A percentile compares a stretch with the other conserved stretches of the same genome.
Evolutionary conservation across 768 basidiomycete genomes (phyloP).

Genomic region (Terana coerulea): DNA sequence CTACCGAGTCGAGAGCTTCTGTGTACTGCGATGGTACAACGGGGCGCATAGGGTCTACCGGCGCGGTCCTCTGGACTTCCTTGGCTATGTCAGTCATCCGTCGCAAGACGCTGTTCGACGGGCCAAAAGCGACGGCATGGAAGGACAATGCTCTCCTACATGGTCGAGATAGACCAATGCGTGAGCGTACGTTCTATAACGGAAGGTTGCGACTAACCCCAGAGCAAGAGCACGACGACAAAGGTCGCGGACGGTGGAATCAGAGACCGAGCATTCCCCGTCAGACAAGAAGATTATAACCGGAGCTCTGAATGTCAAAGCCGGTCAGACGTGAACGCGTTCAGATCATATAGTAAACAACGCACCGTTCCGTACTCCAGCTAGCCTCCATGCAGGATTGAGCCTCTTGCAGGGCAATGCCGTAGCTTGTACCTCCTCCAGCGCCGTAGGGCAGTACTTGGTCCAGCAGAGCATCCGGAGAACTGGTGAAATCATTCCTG

Average conservation of each 20-base stretch:
- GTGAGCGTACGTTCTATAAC: not conserved
- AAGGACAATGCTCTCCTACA: slow-evolving; percentile 52
- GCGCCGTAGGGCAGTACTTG: slow-evolving; percentile 31
- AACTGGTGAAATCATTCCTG: slow-evolving; percentile 43
- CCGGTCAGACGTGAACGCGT: not conserved
- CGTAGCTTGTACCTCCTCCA: slow-evolving; percentile 40
- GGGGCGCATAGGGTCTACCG: slow-evolving; percentile 36
- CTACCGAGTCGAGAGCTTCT: slow-evolving; percentile 49
- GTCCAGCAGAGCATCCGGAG: slow-evolving; percentile 42
- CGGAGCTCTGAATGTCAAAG: slow-evolving; percentile 37
- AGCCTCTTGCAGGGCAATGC: slow-evolving; percentile 33
- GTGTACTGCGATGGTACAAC: slow-evolving; percentile 43
- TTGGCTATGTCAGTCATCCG: slow-evolving; percentile 52
- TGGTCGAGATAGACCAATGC: no score
- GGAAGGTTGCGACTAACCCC: slow-evolving; percentile 33
- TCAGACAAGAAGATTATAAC: slow-evolving; percentile 58
- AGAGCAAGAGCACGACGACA: slow-evolving; percentile 39
- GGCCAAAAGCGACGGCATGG: slow-evolving; percentile 57
- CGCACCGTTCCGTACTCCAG: slow-evolving; percentile 51
- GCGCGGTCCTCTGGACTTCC: slow-evolving; percentile 42
- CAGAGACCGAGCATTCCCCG: slow-evolving; percentile 40
- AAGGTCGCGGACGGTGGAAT: slow-evolving; percentile 36
- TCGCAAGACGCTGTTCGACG: slow-evolving; percentile 30
- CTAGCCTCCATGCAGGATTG: slow-evolving; percentile 36
- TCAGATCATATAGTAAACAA: not conserved